Percentiles rank a stretch among this genome's conserved stretches.
These are phyloP conservation scores for Rhizopus delemar DNA, from an alignment of 371 early-diverging fungal genomes.

Conservation along the genomic window DNA sequence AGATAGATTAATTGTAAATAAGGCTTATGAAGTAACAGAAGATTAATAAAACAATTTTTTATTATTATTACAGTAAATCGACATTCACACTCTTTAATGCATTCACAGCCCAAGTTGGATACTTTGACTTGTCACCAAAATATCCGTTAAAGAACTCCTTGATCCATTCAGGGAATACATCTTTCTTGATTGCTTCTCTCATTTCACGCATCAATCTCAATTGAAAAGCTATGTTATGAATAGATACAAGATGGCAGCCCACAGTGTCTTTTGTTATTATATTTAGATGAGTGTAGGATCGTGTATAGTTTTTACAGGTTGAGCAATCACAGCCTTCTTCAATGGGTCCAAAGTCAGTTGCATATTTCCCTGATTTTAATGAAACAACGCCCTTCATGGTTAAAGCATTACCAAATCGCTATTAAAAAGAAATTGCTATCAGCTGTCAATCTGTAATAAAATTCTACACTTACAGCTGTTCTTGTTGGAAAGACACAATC, in stretches of 20 bases:
- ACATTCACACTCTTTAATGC: slow-evolving; percentile 81
- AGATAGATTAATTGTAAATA: background rate
- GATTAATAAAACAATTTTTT: background rate
- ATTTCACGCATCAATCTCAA: slow-evolving; percentile 84
- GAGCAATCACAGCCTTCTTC: slow-evolving; percentile 85
- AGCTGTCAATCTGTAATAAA: background rate
- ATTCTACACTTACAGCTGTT: slow-evolving; percentile 73
- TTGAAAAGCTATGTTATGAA: slow-evolving; percentile 93
- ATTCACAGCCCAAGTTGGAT: slow-evolving; percentile 88
- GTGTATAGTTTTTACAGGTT: slow-evolving; percentile 83
- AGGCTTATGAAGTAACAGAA: background rate
- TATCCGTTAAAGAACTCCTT: slow-evolving; percentile 72
- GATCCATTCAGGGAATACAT: slow-evolving; percentile 81
- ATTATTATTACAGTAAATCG: slow-evolving; percentile 44
- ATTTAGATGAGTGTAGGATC: slow-evolving; percentile 73
- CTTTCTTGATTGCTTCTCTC: slow-evolving; percentile 73
- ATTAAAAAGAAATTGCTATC: slow-evolving; percentile 1
- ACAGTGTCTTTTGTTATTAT: slow-evolving; percentile 77
- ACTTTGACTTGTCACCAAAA: slow-evolving; percentile 59
- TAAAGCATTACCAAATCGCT: slow-evolving; percentile 92
- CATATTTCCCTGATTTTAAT: slow-evolving; percentile 65
- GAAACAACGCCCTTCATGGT: slow-evolving; percentile 78
- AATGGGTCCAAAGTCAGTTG: slow-evolving; percentile 73
- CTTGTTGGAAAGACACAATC: slow-evolving; percentile 98
- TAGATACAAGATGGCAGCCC: slow-evolving; percentile 87